Conservation (phyloP, 2,329 filamentous ascomycete genomes). For the Diplodia sapinea region DNA sequence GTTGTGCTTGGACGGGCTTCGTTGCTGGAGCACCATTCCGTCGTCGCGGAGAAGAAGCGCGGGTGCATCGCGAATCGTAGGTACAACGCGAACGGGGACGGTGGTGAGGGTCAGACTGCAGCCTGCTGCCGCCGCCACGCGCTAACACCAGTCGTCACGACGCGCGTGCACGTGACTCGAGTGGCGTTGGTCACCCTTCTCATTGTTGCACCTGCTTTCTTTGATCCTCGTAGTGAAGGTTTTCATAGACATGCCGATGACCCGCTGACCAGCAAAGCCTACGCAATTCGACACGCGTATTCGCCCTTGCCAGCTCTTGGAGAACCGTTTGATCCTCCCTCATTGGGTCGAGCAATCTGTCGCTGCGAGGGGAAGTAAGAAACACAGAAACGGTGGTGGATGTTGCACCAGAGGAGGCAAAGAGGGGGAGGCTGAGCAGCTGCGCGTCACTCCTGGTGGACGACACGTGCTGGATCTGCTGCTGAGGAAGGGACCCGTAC, state of each 20-base stretch:
- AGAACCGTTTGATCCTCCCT: neutral
- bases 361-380: neutral
- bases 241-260: too few species aligned
- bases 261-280: too few species aligned
- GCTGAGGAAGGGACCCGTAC: too few species aligned
- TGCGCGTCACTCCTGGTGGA: neutral
- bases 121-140: constrained; percentile 6
- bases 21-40: constrained; percentile 47
- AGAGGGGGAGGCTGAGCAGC: neutral
- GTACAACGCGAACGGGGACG: too few species aligned
- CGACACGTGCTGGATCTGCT: neutral
- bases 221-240: too few species aligned
- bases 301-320: neutral
- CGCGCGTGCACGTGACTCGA: neutral
- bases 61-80: neutral
- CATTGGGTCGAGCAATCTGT: too few species aligned
- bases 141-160: constrained; percentile 12
- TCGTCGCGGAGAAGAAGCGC: constrained; percentile 12
- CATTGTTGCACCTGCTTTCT: too few species aligned
- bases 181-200: neutral
- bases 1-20: constrained; percentile 54
- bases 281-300: neutral
- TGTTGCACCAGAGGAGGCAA: neutral
- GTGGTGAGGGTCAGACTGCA: constrained; percentile 15
- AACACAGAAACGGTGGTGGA: neutral